Evolutionary conservation across 139 green algal species (phyloP).

Genomic region (Cymbomonas tetramitiformis): DNA sequence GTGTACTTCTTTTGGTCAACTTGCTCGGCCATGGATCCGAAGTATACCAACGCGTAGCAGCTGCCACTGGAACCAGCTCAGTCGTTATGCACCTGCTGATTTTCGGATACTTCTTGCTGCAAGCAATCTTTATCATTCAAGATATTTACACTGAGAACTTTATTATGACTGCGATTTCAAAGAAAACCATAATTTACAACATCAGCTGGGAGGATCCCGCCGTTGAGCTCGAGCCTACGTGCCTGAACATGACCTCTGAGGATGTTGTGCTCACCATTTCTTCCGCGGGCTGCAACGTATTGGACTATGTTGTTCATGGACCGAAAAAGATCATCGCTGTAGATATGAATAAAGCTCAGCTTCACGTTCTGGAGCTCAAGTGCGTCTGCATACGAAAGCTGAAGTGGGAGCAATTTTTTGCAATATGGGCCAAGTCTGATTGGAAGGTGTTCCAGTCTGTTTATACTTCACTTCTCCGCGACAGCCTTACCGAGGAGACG

Average conservation of each 20-base stretch:
- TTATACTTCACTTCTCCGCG: slow-evolving; percentile 71
- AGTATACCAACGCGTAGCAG: too few relatives aligned
- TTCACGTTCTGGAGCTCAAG: slow-evolving; percentile 88
- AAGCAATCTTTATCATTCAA: slow-evolving; percentile 1
- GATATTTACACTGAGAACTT: slow-evolving; percentile 17
- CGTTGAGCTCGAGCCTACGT: slow-evolving; percentile 51
- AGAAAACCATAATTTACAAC: slow-evolving; percentile 76
- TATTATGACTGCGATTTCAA: slow-evolving; percentile 14
- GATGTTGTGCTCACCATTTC: slow-evolving; percentile 90
- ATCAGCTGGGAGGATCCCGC: slow-evolving; percentile 92
- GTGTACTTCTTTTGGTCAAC: too few relatives aligned
- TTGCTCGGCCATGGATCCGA: too few relatives aligned
- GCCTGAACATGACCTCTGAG: slow-evolving; percentile 62
- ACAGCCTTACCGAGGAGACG: slow-evolving; percentile 69
- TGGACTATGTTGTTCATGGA: slow-evolving; percentile 47
- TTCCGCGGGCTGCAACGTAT: slow-evolving; percentile 85
- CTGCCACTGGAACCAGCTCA: too few relatives aligned
- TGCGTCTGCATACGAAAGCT: slow-evolving; percentile 43
- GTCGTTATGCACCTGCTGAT: not conserved
- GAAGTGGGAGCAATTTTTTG: slow-evolving; percentile 79
- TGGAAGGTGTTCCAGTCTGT: slow-evolving; percentile 63
- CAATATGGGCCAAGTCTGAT: slow-evolving; percentile 61
- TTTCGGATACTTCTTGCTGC: slow-evolving; percentile 8
- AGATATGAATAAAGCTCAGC: slow-evolving; percentile 95
- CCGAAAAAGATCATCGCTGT: slow-evolving; percentile 65